Evolutionary conservation across 495 filamentous ascomycete genomes (phyloP).

Genomic region (Wilcoxina mikolae): DNA sequence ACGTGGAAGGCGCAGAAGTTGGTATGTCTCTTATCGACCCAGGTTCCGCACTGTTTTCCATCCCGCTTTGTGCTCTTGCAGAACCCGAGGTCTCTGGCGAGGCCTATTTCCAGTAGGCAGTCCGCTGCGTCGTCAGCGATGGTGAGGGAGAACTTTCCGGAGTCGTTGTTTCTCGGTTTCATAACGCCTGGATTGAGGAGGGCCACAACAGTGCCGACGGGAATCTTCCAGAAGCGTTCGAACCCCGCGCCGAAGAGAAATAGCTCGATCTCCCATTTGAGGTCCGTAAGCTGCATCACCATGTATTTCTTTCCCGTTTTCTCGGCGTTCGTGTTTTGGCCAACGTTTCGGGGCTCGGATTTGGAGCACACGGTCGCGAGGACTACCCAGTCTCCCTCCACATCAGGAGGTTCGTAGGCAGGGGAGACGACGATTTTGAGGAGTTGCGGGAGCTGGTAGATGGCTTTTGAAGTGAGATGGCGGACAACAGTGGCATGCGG

Average conservation of each 20-base stretch:
- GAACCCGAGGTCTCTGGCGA: conserved; percentile 69
- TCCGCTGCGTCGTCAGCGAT: conserved; percentile 72
- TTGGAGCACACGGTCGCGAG: conserved; percentile 78
- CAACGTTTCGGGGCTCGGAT: conserved; percentile 60
- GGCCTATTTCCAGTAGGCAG: conserved; percentile 77
- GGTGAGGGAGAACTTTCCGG: conserved; percentile 66
- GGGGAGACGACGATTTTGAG: conserved; percentile 68
- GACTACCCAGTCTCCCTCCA: conserved; percentile 74
- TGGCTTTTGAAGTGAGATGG: conserved; percentile 57
- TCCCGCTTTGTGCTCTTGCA: conserved; percentile 77
- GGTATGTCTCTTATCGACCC: conserved; percentile 77
- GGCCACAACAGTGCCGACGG: conserved; percentile 71
- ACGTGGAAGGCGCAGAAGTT: conserved; percentile 90
- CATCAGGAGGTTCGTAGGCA: conserved; percentile 67
- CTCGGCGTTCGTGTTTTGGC: conserved; percentile 34
- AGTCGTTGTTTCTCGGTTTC: conserved; percentile 61
- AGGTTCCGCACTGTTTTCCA: conserved; percentile 61
- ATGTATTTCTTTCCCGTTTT: conserved; percentile 54
- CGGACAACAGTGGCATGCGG: conserved; percentile 64
- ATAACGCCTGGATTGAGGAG: conserved; percentile 88
- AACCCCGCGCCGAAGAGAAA: conserved; percentile 88
- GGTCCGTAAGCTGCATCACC: conserved; percentile 71
- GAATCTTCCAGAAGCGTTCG: conserved; percentile 77
- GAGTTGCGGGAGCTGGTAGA: conserved; percentile 66
- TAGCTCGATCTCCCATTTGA: conserved; percentile 80